phyloP scores from a whole-genome alignment of 768 basidiomycete genomes.

The Udeniomyces megalosporus region DNA sequence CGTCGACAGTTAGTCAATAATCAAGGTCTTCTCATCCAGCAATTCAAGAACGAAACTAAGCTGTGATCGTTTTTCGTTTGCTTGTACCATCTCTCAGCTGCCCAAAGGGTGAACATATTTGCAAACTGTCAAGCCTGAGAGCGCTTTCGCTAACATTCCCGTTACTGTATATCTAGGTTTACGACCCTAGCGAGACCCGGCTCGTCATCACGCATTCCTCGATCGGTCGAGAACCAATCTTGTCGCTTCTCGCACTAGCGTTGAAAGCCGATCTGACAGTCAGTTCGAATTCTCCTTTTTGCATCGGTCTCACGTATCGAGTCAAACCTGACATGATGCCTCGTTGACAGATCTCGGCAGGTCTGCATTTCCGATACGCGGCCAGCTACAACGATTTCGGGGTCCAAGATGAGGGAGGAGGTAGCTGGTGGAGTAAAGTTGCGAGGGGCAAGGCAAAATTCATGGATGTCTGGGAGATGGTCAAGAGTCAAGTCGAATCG shows the following conservation, averaged over 20 bases:
- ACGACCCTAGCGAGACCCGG: slow-evolving; percentile 82
- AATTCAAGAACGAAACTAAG: too few species aligned
- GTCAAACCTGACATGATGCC: too few species aligned
- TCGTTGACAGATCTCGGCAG: too few species aligned
- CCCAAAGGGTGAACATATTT: too few species aligned
- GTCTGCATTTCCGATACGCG: slow-evolving; percentile 94
- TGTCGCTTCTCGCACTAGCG: slow-evolving; percentile 73
- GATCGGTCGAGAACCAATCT: slow-evolving; percentile 80
- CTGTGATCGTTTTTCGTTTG: background rate
- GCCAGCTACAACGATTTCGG: slow-evolving; percentile 94
- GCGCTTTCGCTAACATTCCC: background rate
- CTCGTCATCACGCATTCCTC: slow-evolving; percentile 82
- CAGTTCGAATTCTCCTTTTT: too few species aligned
- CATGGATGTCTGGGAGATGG: slow-evolving; percentile 85
- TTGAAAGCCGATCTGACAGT: slow-evolving; percentile 89
- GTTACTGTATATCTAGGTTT: slow-evolving; percentile 30
- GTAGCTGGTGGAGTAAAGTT: slow-evolving; percentile 59
- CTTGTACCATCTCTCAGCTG: background rate
- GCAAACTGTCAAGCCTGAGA: background rate
- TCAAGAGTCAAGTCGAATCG: slow-evolving; percentile 74
- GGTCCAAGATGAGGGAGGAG: slow-evolving; percentile 71
- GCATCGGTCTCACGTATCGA: too few species aligned
- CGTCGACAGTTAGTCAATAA: slow-evolving; percentile 58
- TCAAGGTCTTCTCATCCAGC: background rate
- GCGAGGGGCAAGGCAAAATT: slow-evolving; percentile 60